Evolutionary conservation across 2,329 filamentous ascomycete genomes (phyloP).

Genomic region (Bretziella fagacearum): DNA sequence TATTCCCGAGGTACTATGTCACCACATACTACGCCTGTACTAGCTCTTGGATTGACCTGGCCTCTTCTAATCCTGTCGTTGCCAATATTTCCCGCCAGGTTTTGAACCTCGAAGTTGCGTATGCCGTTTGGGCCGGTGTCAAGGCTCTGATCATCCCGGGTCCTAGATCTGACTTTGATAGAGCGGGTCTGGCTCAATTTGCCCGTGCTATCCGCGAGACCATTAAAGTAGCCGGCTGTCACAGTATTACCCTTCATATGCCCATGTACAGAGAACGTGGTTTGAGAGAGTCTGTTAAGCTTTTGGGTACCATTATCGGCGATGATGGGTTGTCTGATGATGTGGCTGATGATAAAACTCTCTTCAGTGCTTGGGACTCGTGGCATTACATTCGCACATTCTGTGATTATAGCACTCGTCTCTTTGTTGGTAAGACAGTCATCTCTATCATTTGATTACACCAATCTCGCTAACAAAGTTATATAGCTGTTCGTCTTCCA

Average conservation of each 20-base stretch:
- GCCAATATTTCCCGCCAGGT: slow-evolving; percentile 79
- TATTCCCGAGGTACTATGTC: slow-evolving; percentile 51
- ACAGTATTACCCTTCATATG: slow-evolving; percentile 66
- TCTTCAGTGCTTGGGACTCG: slow-evolving; percentile 76
- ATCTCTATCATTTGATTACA: no score
- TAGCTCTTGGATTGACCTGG: slow-evolving; percentile 88
- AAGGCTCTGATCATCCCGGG: slow-evolving; percentile 69
- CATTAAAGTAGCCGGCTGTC: slow-evolving; percentile 53
- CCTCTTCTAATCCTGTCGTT: slow-evolving; percentile 65
- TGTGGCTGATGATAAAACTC: slow-evolving; percentile 39
- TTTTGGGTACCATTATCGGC: slow-evolving; percentile 28
- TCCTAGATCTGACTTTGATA: slow-evolving; percentile 47
- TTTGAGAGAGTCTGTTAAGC: slow-evolving; percentile 33
- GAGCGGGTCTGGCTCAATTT: slow-evolving; percentile 51
- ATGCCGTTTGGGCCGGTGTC: slow-evolving; percentile 87
- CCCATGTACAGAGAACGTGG: slow-evolving; percentile 66
- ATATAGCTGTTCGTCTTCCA: slow-evolving; percentile 28
- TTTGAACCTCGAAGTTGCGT: slow-evolving; percentile 77
- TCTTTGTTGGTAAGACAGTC: slow-evolving; percentile 60
- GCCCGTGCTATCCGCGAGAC: slow-evolving; percentile 70
- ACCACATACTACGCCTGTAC: slow-evolving; percentile 60
- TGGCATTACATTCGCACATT: slow-evolving; percentile 78
- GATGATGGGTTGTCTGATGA: slow-evolving; percentile 20
- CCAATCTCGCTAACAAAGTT: slow-evolving; percentile 1
- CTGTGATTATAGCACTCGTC: slow-evolving; percentile 67